Conservation (phyloP, 2,329 filamentous ascomycete species). For the Fusarium bulbicola region DNA sequence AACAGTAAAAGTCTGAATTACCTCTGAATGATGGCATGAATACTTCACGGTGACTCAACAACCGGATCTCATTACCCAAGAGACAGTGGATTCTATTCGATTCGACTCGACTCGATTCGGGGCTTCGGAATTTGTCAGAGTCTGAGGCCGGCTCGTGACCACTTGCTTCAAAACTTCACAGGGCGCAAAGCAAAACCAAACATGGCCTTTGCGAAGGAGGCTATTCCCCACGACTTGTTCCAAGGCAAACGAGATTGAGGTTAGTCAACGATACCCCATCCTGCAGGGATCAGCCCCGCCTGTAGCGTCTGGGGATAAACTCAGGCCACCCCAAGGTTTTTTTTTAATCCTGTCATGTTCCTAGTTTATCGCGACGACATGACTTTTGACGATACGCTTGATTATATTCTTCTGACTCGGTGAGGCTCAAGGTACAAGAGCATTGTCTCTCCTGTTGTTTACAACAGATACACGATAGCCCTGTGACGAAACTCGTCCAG, state of each 20-base stretch:
- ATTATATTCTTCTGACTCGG: slow-evolving; percentile 14
- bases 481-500: slow-evolving; percentile 5
- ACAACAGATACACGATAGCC: neutral
- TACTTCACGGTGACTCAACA: slow-evolving; percentile 5
- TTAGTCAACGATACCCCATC: slow-evolving; percentile 33
- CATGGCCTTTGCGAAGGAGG: slow-evolving; percentile 16
- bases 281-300: slow-evolving; percentile 8
- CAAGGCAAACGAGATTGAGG: slow-evolving; percentile 39
- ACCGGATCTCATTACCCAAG: slow-evolving; percentile 10
- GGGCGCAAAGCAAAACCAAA: slow-evolving; percentile 21
- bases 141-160: slow-evolving; percentile 15
- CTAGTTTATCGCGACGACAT: slow-evolving; percentile 19
- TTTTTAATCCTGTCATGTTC: slow-evolving; percentile 15
- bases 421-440: neutral
- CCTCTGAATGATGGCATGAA: slow-evolving; percentile 6
- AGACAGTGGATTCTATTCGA: neutral
- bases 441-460: neutral
- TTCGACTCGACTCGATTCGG: neutral
- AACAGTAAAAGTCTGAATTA: neutral
- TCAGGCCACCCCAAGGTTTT: slow-evolving; percentile 30
- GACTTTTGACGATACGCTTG: neutral
- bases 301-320: slow-evolving; percentile 31
- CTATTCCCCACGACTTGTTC: slow-evolving; percentile 30
- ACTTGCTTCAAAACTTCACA: slow-evolving; percentile 24
- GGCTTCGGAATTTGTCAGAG: slow-evolving; percentile 3